phyloP scores from a whole-genome alignment of 2,329 filamentous ascomycete species.

The Penicillium crustosum region DNA sequence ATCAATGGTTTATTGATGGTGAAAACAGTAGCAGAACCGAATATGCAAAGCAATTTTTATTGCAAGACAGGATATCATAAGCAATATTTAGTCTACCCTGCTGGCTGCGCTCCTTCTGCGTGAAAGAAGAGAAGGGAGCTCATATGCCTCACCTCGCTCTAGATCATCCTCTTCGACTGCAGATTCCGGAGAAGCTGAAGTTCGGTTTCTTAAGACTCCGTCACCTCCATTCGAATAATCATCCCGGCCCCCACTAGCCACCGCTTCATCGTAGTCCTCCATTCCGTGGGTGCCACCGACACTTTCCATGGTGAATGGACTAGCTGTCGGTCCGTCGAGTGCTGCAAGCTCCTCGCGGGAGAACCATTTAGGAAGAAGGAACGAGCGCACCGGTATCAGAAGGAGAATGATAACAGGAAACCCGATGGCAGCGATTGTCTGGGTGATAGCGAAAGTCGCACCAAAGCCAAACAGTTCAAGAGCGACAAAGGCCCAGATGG shows the following conservation, averaged over 20 bases:
- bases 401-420: conserved; percentile 73
- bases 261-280: conserved; percentile 25
- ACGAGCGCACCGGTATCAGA: conserved; percentile 65
- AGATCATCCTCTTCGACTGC: conserved; percentile 39
- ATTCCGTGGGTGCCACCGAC: conserved; percentile 64
- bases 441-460: conserved; percentile 78
- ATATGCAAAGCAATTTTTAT: not conserved
- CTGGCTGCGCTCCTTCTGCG: conserved; percentile 33
- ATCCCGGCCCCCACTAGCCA: conserved; percentile 1
- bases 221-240: conserved; percentile 16
- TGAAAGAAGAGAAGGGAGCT: conserved; percentile 31
- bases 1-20: not conserved
- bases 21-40: too few species aligned
- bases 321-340: conserved; percentile 73
- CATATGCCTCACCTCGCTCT: conserved; percentile 44
- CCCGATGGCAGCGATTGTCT: conserved; percentile 78
- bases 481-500: conserved; percentile 70
- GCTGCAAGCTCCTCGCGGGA: conserved; percentile 58
- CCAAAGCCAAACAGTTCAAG: conserved; percentile 70
- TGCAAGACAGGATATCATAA: not conserved
- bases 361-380: conserved; percentile 64
- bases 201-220: conserved; percentile 20
- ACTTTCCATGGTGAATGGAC: conserved; percentile 72
- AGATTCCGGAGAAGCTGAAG: conserved; percentile 28
- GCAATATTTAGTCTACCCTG: conserved; percentile 16